Conservation (phyloP, 2,329 filamentous ascomycete species). For the Thielaviopsis musarum region DNA sequence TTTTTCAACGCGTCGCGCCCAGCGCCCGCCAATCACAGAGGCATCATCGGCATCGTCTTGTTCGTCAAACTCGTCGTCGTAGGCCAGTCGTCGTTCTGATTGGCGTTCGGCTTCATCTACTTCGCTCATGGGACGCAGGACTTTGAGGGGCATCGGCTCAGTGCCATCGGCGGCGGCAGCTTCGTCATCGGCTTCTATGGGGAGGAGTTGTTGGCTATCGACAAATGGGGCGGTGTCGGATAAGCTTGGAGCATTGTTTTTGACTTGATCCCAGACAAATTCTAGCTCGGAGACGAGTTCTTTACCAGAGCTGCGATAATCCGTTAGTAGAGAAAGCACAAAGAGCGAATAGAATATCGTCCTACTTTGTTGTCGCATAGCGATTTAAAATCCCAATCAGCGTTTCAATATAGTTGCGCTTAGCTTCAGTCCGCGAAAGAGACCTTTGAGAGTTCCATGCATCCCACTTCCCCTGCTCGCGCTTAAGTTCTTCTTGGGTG, state of each 20-base stretch:
- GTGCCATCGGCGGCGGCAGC: slow-evolving; percentile 32
- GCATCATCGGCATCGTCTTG: slow-evolving; percentile 16
- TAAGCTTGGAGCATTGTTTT: slow-evolving; percentile 59
- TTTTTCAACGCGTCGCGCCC: slow-evolving; percentile 69
- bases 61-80: slow-evolving; percentile 29
- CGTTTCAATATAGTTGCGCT: slow-evolving; percentile 82
- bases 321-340: not conserved
- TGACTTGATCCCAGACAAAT: slow-evolving; percentile 98
- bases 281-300: slow-evolving; percentile 90
- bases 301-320: slow-evolving; percentile 47
- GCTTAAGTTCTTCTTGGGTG: slow-evolving; percentile 35
- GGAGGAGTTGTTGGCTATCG: slow-evolving; percentile 17
- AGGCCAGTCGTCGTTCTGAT: slow-evolving; percentile 29
- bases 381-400: slow-evolving; percentile 94
- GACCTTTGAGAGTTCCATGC: slow-evolving; percentile 84
- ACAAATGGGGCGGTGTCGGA: slow-evolving; percentile 38
- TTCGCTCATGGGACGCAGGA: slow-evolving; percentile 76
- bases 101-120: slow-evolving; percentile 50
- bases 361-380: slow-evolving; percentile 73
- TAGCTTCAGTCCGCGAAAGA: slow-evolving; percentile 76
- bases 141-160: slow-evolving; percentile 37
- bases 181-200: slow-evolving; percentile 23
- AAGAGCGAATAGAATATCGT: slow-evolving; percentile 9
- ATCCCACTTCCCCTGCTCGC: slow-evolving; percentile 64
- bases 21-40: slow-evolving; percentile 22